Evolutionary conservation across 257 asterid genomes (phyloP).

Genomic region (Nicotiana obtusifolia): DNA sequence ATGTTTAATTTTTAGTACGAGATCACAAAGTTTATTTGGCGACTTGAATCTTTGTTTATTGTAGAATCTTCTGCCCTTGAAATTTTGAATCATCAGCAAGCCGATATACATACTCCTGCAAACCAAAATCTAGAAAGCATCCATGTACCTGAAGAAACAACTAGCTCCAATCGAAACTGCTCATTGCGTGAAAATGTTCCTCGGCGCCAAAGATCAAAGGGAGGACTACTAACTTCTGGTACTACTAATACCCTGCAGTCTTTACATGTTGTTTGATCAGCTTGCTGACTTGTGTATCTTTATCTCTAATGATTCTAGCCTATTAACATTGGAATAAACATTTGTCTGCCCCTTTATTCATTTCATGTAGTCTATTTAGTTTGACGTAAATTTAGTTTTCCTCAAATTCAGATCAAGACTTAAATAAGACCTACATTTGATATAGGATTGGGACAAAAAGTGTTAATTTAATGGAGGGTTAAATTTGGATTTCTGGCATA

Average conservation of each 20-base stretch:
- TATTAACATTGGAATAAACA: too few relatives aligned
- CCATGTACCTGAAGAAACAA: neutral
- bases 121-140: neutral
- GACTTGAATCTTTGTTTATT: neutral
- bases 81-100: conserved; percentile 4
- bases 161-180: neutral
- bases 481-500: too few relatives aligned
- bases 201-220: neutral
- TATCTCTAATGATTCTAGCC: too few relatives aligned
- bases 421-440: too few relatives aligned
- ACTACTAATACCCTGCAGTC: neutral
- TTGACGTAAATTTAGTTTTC: too few relatives aligned
- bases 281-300: too few relatives aligned
- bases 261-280: too few relatives aligned
- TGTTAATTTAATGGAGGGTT: too few relatives aligned
- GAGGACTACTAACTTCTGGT: neutral
- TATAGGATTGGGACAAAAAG: too few relatives aligned
- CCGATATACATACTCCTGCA: neutral
- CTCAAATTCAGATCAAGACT: too few relatives aligned
- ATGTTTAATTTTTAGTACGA: neutral
- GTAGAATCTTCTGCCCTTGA: neutral
- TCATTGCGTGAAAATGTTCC: neutral
- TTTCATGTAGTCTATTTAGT: too few relatives aligned
- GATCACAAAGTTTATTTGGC: neutral
- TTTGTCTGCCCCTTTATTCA: too few relatives aligned